Evolutionary conservation across 2,329 filamentous ascomycete genomes (phyloP).

Genomic region (Monosporascus sp.): DNA sequence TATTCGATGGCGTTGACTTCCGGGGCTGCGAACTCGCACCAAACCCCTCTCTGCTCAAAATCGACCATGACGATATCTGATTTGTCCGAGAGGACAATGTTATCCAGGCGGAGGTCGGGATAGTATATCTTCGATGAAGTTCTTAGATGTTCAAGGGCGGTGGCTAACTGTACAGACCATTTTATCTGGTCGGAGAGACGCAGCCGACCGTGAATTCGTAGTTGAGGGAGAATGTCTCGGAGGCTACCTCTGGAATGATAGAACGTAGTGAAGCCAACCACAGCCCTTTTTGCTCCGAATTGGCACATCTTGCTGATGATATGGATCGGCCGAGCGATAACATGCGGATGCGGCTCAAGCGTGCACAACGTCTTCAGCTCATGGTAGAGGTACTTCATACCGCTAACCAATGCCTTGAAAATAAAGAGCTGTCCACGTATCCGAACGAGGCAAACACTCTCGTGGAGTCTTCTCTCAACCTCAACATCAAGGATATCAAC

Average conservation of each 20-base stretch:
- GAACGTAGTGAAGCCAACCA: constrained; percentile 52
- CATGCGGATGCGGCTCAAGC: constrained; percentile 45
- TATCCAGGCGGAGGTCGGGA: constrained; percentile 55
- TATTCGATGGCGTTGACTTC: constrained; percentile 57
- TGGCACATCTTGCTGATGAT: constrained; percentile 50
- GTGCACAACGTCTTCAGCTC: constrained; percentile 51
- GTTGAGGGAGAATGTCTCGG: constrained; percentile 47
- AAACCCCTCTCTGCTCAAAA: constrained; percentile 58
- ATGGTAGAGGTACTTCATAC: constrained; percentile 56
- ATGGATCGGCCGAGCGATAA: constrained; percentile 46
- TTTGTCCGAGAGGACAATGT: constrained; percentile 46
- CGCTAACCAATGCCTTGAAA: constrained; percentile 53
- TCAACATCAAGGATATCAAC: constrained; percentile 46
- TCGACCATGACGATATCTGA: constrained; percentile 51
- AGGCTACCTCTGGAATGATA: constrained; percentile 50
- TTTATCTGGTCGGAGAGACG: constrained; percentile 39
- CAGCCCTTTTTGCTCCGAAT: constrained; percentile 50
- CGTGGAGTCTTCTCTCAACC: constrained; percentile 49
- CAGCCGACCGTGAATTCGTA: constrained; percentile 41
- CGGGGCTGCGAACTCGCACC: constrained; percentile 56
- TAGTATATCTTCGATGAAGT: constrained; percentile 44
- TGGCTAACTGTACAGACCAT: constrained; percentile 49
- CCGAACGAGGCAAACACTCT: constrained; percentile 52
- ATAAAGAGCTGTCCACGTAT: constrained; percentile 39
- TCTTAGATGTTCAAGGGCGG: constrained; percentile 45